These are phyloP conservation scores for Leucocoprinus birnbaumii DNA, from an alignment of 768 basidiomycete genomes.

Conservation along the genomic window DNA sequence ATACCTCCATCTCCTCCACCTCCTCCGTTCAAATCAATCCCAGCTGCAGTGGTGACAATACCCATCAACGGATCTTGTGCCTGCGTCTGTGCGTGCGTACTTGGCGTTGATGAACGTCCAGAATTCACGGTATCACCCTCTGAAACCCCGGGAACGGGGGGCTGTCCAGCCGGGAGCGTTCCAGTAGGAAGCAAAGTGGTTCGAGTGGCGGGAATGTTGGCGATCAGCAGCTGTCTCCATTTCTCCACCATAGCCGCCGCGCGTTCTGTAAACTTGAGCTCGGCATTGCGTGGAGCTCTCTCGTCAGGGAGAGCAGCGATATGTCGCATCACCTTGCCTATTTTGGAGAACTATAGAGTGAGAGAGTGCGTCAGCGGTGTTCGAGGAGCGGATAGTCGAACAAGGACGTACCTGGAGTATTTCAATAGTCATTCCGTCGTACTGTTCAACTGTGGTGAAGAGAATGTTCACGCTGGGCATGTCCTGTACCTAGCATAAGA, in stretches of 20 bases:
- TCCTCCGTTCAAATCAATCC: slow-evolving; percentile 33
- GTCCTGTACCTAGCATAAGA: slow-evolving; percentile 42
- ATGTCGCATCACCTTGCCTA: slow-evolving; percentile 87
- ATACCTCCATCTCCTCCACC: too few species aligned
- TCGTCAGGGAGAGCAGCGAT: slow-evolving; percentile 55
- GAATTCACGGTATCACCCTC: background rate
- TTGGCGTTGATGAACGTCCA: too few species aligned
- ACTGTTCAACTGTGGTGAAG: slow-evolving; percentile 75
- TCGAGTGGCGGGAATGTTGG: slow-evolving; percentile 24
- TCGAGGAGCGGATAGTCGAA: background rate
- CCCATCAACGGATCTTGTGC: slow-evolving; percentile 12
- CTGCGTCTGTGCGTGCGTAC: too few species aligned
- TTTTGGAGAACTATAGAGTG: slow-evolving; percentile 67
- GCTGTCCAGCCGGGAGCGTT: slow-evolving; percentile 11
- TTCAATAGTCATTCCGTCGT: slow-evolving; percentile 73
- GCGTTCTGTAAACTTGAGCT: slow-evolving; percentile 67
- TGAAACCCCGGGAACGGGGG: too few species aligned
- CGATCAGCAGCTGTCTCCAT: slow-evolving; percentile 58
- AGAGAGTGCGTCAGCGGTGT: background rate
- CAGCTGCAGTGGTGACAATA: slow-evolving; percentile 27
- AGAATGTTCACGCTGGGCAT: slow-evolving; percentile 71
- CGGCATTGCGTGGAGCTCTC: slow-evolving; percentile 65
- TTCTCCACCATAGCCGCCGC: slow-evolving; percentile 67
- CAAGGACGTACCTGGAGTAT: slow-evolving; percentile 48
- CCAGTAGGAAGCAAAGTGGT: too few species aligned